Percentiles rank a stretch among this genome's conserved stretches.
Evolutionary conservation across 257 asterid genomes (phyloP).

Genomic region (Primulina huaijiensis): DNA sequence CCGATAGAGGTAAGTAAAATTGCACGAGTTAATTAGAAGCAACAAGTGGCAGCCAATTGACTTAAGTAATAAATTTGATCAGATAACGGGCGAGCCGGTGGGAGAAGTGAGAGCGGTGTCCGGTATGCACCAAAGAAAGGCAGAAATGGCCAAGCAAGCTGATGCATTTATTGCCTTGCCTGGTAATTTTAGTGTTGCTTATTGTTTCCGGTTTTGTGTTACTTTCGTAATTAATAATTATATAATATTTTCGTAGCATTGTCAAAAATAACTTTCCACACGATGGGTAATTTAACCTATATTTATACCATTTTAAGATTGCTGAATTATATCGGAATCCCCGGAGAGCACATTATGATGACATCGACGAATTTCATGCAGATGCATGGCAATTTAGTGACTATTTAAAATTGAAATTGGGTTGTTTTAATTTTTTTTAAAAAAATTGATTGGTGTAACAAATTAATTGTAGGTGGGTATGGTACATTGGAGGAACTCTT

Average conservation of each 20-base stretch:
- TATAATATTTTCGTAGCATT: too few species aligned
- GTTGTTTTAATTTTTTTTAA: too few species aligned
- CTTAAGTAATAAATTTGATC: not conserved
- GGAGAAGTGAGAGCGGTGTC: constrained; percentile 93
- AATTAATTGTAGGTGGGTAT: constrained; percentile 66
- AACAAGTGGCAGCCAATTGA: too few species aligned
- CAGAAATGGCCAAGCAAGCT: constrained; percentile 95
- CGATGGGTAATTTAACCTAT: not conserved
- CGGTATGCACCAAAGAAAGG: constrained; percentile 92
- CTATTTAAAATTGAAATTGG: too few species aligned
- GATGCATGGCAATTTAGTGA: not conserved
- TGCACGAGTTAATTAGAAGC: not conserved
- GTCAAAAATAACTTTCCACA: not conserved
- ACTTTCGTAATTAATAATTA: constrained; percentile 14
- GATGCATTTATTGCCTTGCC: constrained; percentile 94
- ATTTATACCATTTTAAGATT: not conserved
- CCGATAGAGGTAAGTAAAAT: constrained; percentile 80
- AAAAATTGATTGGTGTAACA: too few species aligned
- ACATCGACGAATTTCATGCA: too few species aligned
- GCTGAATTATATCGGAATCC: not conserved
- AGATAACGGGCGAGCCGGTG: constrained; percentile 89
- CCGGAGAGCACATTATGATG: too few species aligned
- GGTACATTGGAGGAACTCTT: constrained; percentile 90
- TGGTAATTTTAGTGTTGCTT: constrained; percentile 34
- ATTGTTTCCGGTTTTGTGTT: constrained; percentile 5